phyloP scores from a whole-genome alignment of 345 rosid genomes.

The Eucalyptus regnans region DNA sequence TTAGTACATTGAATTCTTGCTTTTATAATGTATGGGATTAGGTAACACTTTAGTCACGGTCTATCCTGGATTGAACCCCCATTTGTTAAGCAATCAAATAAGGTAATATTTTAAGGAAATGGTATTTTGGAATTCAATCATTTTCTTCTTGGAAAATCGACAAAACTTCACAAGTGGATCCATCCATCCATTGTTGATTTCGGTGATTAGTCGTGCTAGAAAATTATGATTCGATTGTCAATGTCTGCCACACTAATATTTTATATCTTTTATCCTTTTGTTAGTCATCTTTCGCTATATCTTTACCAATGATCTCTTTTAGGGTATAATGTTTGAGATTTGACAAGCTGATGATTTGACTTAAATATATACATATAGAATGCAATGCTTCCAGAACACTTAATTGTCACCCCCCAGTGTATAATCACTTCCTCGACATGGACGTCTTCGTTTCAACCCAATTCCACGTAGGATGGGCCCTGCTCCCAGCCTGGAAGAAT shows the following conservation, averaged over 20 bases:
- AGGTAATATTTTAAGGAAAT: not conserved
- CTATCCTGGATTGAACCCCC: not conserved
- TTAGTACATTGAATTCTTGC: accelerated
- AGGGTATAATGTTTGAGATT: not conserved
- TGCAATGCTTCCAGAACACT: not conserved
- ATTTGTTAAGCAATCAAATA: not conserved
- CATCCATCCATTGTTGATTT: no score
- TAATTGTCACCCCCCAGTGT: not conserved
- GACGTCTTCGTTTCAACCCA: not conserved
- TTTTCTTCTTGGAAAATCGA: not conserved
- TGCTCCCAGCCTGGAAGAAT: slow-evolving; percentile 4
- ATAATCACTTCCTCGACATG: not conserved
- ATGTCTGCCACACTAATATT: not conserved
- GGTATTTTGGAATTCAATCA: no score
- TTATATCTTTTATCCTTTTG: not conserved
- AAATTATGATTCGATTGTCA: not conserved
- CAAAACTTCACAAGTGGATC: no score
- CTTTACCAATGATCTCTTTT: not conserved
- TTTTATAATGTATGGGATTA: accelerated
- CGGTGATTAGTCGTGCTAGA: accelerated
- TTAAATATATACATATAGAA: not conserved
- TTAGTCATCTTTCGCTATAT: not conserved
- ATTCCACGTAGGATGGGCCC: not conserved
- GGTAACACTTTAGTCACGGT: accelerated
- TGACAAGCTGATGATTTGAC: not conserved